Evolutionary conservation across 2,329 filamentous ascomycete species (phyloP).

Genomic region (Dichotomopilus funicola): DNA sequence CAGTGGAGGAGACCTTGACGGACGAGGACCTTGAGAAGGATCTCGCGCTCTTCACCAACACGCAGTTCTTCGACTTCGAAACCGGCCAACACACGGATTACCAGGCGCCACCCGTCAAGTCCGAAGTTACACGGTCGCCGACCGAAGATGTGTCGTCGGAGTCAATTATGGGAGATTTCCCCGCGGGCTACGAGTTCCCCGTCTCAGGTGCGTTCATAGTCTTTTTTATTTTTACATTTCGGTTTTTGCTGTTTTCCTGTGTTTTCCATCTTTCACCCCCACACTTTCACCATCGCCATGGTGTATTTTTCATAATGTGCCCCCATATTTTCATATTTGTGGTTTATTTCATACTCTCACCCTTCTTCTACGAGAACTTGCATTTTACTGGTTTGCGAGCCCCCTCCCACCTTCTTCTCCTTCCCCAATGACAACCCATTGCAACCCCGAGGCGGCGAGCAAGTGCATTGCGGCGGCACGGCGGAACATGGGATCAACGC

Average conservation of each 20-base stretch:
- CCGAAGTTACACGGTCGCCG: conserved; percentile 28
- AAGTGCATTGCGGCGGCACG: conserved; percentile 13
- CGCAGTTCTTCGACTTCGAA: conserved; percentile 76
- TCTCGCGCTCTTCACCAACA: conserved; percentile 73
- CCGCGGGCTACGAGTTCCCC: conserved; percentile 40
- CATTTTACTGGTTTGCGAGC: not conserved
- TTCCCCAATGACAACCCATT: not conserved
- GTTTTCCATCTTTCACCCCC: not conserved
- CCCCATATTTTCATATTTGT: not conserved
- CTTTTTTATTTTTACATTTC: not conserved
- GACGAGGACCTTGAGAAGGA: conserved; percentile 69
- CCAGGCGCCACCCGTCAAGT: conserved; percentile 44
- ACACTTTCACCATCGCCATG: not conserved
- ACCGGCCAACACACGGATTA: conserved; percentile 54
- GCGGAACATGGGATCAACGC: conserved; percentile 10
- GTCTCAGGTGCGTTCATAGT: conserved; percentile 39
- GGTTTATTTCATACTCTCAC: not conserved
- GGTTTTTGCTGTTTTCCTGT: conserved; percentile 5
- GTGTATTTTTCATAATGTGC: too few relatives aligned
- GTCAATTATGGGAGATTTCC: conserved; percentile 41
- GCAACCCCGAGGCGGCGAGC: conserved; percentile 10
- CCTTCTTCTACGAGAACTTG: not conserved
- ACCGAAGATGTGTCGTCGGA: conserved; percentile 34
- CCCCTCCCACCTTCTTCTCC: too few relatives aligned
- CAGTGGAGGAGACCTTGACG: conserved; percentile 44